Percentiles rank a stretch among this genome's conserved stretches.
Evolutionary conservation across 768 basidiomycete species (phyloP).

Genomic region (Exsudoporus frostii): DNA sequence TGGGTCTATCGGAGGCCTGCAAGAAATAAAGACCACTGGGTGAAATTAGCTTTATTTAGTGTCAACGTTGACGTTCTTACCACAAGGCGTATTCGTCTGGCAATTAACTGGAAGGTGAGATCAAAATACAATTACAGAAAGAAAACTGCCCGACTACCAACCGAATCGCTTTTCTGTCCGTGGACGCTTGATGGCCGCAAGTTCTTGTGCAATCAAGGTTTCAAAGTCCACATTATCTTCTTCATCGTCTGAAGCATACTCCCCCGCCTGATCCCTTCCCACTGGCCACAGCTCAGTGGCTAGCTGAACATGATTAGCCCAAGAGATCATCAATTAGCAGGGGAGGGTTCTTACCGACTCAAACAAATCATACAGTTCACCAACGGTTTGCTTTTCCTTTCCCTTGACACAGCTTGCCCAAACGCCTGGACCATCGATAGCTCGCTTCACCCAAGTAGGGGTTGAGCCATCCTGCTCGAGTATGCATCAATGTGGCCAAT

Average conservation of each 20-base stretch:
- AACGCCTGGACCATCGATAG: slow-evolving; percentile 76
- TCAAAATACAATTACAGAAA: not conserved
- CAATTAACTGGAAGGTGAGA: slow-evolving; percentile 54
- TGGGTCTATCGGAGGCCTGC: slow-evolving; percentile 74
- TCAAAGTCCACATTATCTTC: slow-evolving; percentile 55
- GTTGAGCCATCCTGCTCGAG: slow-evolving; percentile 54
- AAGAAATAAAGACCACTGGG: slow-evolving; percentile 76
- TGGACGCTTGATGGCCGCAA: slow-evolving; percentile 67
- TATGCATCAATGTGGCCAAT: slow-evolving; percentile 1
- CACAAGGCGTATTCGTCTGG: slow-evolving; percentile 76
- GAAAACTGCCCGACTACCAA: slow-evolving; percentile 28
- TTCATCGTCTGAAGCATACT: slow-evolving; percentile 34
- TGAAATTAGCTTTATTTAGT: not conserved
- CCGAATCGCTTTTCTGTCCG: slow-evolving; percentile 64
- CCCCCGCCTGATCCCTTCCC: slow-evolving; percentile 24
- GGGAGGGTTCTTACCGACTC: slow-evolving; percentile 54
- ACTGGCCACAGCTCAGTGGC: slow-evolving; percentile 70
- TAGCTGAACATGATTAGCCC: slow-evolving; percentile 43
- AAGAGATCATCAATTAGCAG: slow-evolving; percentile 2
- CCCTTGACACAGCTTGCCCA: slow-evolving; percentile 88
- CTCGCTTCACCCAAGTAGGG: slow-evolving; percentile 59
- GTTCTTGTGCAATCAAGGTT: slow-evolving; percentile 66
- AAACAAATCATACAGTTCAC: slow-evolving; percentile 76
- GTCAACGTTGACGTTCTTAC: slow-evolving; percentile 34
- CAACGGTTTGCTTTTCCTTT: slow-evolving; percentile 73